Conservation (phyloP, 768 basidiomycete genomes). For the Tulasnella sp. region DNA sequence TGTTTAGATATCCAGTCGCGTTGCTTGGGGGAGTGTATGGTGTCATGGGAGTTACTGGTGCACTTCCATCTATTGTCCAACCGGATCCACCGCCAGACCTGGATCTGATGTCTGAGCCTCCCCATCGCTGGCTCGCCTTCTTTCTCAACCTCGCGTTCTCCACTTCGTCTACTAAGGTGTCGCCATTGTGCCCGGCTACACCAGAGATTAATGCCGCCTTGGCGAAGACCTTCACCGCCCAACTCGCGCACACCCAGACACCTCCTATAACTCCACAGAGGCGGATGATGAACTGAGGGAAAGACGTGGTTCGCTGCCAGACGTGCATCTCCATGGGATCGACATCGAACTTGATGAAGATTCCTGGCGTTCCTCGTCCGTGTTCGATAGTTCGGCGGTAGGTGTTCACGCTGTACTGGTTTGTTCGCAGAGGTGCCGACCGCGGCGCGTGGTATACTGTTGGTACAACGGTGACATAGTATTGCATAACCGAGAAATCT, state of each 20-base stretch:
- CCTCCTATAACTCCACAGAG: slow-evolving; percentile 85
- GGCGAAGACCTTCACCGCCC: slow-evolving; percentile 51
- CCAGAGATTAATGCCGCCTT: slow-evolving; percentile 51
- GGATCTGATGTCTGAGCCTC: slow-evolving; percentile 50
- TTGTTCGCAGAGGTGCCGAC: slow-evolving; percentile 49
- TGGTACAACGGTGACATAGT: slow-evolving; percentile 91
- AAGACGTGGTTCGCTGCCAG: slow-evolving; percentile 74
- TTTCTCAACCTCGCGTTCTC: slow-evolving; percentile 47
- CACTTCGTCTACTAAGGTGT: slow-evolving; percentile 49
- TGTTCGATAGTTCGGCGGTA: slow-evolving; percentile 68
- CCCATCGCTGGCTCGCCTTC: slow-evolving; percentile 43
- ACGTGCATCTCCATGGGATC: slow-evolving; percentile 82
- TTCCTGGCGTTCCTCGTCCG: slow-evolving; percentile 74
- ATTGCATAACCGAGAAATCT: slow-evolving; percentile 89
- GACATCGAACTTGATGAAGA: slow-evolving; percentile 97
- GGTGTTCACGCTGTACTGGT: slow-evolving; percentile 93
- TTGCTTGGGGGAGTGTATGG: neutral
- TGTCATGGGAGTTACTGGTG: neutral
- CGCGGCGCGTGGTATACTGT: slow-evolving; percentile 82
- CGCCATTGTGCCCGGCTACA: slow-evolving; percentile 36
- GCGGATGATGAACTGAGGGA: slow-evolving; percentile 74
- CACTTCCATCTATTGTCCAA: slow-evolving; percentile 5
- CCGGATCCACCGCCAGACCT: slow-evolving; percentile 29
- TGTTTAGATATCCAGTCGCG: neutral
- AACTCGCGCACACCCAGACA: slow-evolving; percentile 74